phyloP scores from a whole-genome alignment of 257 asterid species.

The Solanum boliviense region DNA sequence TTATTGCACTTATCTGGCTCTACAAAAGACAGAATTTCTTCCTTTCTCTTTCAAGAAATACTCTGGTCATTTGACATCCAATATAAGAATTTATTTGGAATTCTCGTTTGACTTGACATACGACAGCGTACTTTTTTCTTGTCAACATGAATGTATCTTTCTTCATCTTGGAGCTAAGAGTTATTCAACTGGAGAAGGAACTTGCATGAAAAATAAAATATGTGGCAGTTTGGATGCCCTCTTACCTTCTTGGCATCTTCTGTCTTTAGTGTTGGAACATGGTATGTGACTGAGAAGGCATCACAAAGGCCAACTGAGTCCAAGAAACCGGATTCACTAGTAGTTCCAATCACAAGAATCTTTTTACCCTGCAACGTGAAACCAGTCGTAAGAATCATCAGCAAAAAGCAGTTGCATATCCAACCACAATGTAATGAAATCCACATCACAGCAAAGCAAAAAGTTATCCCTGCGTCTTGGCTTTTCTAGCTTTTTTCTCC shows the following conservation, averaged over 20 bases:
- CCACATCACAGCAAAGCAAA: neutral
- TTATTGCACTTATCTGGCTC: neutral
- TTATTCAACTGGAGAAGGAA: neutral
- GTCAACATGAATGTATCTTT: neutral
- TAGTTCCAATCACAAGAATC: constrained; percentile 84
- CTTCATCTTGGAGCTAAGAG: neutral
- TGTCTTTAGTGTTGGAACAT: constrained; percentile 72
- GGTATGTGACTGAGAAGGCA: constrained; percentile 72
- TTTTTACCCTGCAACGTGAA: constrained; percentile 7
- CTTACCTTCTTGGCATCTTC: constrained; percentile 81
- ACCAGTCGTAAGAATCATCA: neutral
- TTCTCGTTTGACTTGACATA: neutral
- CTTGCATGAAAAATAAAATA: neutral
- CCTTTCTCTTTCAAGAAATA: neutral
- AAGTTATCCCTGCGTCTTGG: neutral
- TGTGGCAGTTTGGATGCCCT: neutral
- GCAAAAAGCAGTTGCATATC: neutral
- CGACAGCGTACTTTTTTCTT: neutral
- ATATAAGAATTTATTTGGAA: neutral
- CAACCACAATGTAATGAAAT: neutral
- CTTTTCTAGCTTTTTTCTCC: neutral
- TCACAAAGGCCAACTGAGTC: constrained; percentile 71
- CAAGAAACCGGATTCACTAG: constrained; percentile 77
- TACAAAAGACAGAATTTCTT: neutral
- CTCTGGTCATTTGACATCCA: neutral